Base-by-base conservation (phyloP, 2,329 filamentous ascomycete species). In the Diaporthe sp. region DNA sequence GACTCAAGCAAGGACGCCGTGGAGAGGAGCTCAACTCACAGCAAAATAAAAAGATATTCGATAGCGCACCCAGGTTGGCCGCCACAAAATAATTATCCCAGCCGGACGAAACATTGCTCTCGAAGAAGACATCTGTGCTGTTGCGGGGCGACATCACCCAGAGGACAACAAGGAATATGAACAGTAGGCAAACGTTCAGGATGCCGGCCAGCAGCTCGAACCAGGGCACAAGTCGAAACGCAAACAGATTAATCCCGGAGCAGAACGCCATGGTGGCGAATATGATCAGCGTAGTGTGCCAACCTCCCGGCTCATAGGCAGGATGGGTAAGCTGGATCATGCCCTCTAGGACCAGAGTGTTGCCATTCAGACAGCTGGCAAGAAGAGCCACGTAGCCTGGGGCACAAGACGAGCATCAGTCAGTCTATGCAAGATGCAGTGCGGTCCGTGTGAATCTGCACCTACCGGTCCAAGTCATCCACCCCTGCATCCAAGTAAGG, bases 381-480 rank as follows among this genome's bases (percentile, higher is more conserved):
- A 83, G 79, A 12, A 81, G 78, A 3, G 82, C 81, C 15, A 85
- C 80, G 81, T 85, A 86, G 46, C 81, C 83, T 61, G 84, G 1
- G 31, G 2, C 28, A 37, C 19, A 10, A 12, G 10, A 39, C 0
- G 34, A 61, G 6, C 13, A 19, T 42, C 37, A 42, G 37, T 12
- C 58, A 42, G 19, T 22, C 2, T 7, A 4, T 3, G 22, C 28
- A 7, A 15, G 57, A 3, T 37, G 31, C 5, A 13, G 1, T 1
- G 8, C 9, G 22, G 19, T 9, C 10, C 34, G 10, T n/a, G 13
- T 12, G 22, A 12, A n/a, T 39, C 13, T 61, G 39, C 84, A 80
- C 83, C 84, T 85, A 59, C 82, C 83, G 53, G 84, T 83, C 83
- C 84, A 86, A 2, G 84, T 86, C n/a, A 85, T 78, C 84, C 84